These are phyloP conservation scores for Hypoxylon subgilvum DNA, from an alignment of 495 filamentous ascomycete species.

Conservation along the genomic window DNA sequence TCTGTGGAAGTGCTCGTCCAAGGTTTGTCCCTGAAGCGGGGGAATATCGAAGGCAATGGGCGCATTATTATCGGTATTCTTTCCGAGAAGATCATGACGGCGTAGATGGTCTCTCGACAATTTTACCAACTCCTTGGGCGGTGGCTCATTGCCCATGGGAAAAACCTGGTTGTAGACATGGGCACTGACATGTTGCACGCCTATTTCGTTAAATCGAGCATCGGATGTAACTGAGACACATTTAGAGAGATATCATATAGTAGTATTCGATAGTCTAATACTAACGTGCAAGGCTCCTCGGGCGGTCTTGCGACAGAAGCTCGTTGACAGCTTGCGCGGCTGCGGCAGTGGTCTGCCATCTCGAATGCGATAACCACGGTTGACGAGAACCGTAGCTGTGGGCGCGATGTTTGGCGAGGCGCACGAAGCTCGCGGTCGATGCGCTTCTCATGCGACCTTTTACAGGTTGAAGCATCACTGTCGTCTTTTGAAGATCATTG, in stretches of 20 bases:
- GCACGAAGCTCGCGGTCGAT: slow-evolving; percentile 47
- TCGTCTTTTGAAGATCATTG: slow-evolving; percentile 34
- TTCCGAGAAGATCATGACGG: slow-evolving; percentile 87
- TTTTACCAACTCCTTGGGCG: slow-evolving; percentile 71
- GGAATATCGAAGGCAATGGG: slow-evolving; percentile 90
- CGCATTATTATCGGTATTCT: slow-evolving; percentile 74
- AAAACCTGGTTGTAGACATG: slow-evolving; percentile 87
- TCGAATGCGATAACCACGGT: slow-evolving; percentile 38
- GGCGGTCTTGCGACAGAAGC: slow-evolving; percentile 24
- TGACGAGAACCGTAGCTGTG: slow-evolving; percentile 18
- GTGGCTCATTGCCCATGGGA: slow-evolving; percentile 50
- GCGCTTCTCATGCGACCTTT: slow-evolving; percentile 45
- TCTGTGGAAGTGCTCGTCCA: slow-evolving; percentile 95
- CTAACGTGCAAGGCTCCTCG: slow-evolving; percentile 44
- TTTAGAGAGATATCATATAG: slow-evolving; percentile 21
- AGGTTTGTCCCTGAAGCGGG: slow-evolving; percentile 71
- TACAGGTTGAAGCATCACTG: slow-evolving; percentile 49
- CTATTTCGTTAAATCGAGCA: slow-evolving; percentile 85
- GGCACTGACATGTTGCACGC: slow-evolving; percentile 88
- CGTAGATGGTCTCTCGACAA: slow-evolving; percentile 83
- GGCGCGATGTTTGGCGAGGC: slow-evolving; percentile 46
- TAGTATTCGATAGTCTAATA: slow-evolving; percentile 20
- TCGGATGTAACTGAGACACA: slow-evolving; percentile 57
- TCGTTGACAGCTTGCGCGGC: slow-evolving; percentile 24
- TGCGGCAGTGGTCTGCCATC: slow-evolving; percentile 47